A percentile compares a stretch with the other conserved stretches of the same genome.
phyloP scores from a whole-genome alignment of 305 asterid genomes.

The Stenogyne calaminthoides region DNA sequence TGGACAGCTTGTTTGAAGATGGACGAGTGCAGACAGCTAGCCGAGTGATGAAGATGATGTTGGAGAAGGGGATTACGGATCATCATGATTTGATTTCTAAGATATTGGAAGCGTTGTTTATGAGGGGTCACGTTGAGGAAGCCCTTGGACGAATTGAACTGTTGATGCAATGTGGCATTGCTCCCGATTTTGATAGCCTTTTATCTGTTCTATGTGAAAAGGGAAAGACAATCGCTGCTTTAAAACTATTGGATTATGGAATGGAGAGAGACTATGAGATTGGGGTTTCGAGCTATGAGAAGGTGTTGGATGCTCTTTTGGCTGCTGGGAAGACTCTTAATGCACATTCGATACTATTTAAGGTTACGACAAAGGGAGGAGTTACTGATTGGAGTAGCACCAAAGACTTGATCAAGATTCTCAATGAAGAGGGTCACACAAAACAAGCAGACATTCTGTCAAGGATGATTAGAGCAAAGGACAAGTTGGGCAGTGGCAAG shows the following conservation, averaged over 20 bases:
- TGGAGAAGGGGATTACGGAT: conserved; percentile 78
- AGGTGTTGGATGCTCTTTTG: conserved; percentile 80
- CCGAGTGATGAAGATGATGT: conserved; percentile 87
- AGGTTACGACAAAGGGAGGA: conserved; percentile 79
- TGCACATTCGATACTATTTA: conserved; percentile 79
- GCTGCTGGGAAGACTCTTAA: conserved; percentile 82
- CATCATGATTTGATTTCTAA: conserved; percentile 66
- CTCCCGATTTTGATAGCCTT: conserved; percentile 63
- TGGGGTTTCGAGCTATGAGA: conserved; percentile 64
- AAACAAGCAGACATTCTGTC: conserved; percentile 82
- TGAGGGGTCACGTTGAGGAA: conserved; percentile 95
- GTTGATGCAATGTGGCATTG: conserved; percentile 62
- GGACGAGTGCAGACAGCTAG: conserved; percentile 95
- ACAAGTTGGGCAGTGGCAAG: conserved; percentile 40
- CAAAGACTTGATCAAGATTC: conserved; percentile 77
- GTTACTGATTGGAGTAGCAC: conserved; percentile 55
- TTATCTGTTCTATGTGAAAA: conserved; percentile 67
- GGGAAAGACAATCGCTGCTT: conserved; percentile 74
- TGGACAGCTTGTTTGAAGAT: conserved; percentile 82
- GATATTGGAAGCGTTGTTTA: conserved; percentile 71
- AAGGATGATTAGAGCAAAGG: conserved; percentile 60
- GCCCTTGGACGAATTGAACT: conserved; percentile 84
- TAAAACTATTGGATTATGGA: conserved; percentile 68
- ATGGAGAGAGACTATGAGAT: conserved; percentile 60
- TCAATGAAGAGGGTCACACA: conserved; percentile 79